Base-by-base conservation (phyloP, 352 stramenopile genomes). In the Globisporangium mamillatum region DNA sequence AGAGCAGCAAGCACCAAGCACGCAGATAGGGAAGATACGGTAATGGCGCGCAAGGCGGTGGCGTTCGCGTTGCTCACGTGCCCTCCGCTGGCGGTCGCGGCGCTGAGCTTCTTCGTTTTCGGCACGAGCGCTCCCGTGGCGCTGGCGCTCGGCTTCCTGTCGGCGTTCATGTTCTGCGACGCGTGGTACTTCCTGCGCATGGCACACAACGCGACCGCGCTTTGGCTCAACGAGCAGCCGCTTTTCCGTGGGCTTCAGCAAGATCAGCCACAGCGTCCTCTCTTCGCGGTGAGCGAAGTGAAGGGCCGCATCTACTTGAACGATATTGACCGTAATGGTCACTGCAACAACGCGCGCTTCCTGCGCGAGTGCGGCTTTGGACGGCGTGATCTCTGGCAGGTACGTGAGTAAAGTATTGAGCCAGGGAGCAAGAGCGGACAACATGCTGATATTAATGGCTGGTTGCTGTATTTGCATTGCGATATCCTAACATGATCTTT, bases 321-420 rank as follows among this genome's bases (percentile, higher is more conserved):
- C 27, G 87, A 95, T 53, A 89, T 96, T 50, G 89, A 96, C 66
- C 87, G 89, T 54, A 96, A 96, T 58, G 87, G 81, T 4, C 89
- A 96, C 66, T 96, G 74, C 73, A 96, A 94, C 71, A 96, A 96
- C 46, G 84, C 89, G 58, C 76, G 89, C 25, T 94, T 91, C 69
- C 66, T 96, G 54, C 84, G 89, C n/a, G 89, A 94, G 73, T 95
- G 87, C 54, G 86, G 86, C 54, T 93, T 93, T 56, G 89, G 82
- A 0, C 81, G 89, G 0, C 82, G 87, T 22, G 75, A 93, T 46
- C 73, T 95, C 44, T 96, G 89, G 89, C 82, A 94, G 79, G 88
- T 95, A 81, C 12, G 76, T 68, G 4, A 24, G 24, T 56, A 4
- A 20, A 24, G 32, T 41, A 22, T 55, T 56, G 50, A 20, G 20